phyloP scores from a whole-genome alignment of 2,329 filamentous ascomycete species.

The Diaporthe sp. region DNA sequence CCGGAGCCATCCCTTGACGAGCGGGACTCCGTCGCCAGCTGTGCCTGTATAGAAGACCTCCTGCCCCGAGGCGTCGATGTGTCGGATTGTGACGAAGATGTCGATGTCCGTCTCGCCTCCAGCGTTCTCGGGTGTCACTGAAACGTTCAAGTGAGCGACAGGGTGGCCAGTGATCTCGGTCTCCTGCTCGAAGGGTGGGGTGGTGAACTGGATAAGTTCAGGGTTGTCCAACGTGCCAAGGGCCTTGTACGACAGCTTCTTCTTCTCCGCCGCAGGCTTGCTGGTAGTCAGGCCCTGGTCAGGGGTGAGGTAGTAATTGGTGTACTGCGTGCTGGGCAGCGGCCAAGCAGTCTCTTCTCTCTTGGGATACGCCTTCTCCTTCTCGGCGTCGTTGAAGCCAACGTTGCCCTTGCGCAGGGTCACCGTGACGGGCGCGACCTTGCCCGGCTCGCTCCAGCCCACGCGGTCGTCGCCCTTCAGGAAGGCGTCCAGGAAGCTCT shows the following conservation, averaged over 20 bases:
- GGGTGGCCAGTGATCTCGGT: conserved; percentile 80
- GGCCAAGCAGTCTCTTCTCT: conserved; percentile 76
- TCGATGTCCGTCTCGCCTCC: conserved; percentile 67
- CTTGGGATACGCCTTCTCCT: conserved; percentile 67
- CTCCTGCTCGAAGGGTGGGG: conserved; percentile 69
- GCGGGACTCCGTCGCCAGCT: conserved; percentile 72
- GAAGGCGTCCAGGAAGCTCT: conserved; percentile 78
- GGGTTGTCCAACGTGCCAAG: conserved; percentile 69
- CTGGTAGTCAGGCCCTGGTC: conserved; percentile 55
- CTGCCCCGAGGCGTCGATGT: conserved; percentile 66
- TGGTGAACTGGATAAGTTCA: conserved; percentile 70
- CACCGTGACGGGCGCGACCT: conserved; percentile 71
- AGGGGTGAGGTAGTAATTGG: conserved; percentile 69
- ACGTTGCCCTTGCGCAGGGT: conserved; percentile 76
- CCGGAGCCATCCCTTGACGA: conserved; percentile 75
- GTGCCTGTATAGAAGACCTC: conserved; percentile 77
- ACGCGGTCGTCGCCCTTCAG: conserved; percentile 74
- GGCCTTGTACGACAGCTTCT: conserved; percentile 69
- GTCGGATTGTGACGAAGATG: conserved; percentile 73
- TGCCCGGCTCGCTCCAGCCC: conserved; percentile 72
- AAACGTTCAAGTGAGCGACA: conserved; percentile 74
- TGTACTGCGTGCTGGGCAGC: conserved; percentile 74
- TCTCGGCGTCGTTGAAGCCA: conserved; percentile 74
- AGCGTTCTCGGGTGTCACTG: conserved; percentile 67
- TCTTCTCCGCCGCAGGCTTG: conserved; percentile 46